These are phyloP conservation scores for Tieghemostelium lacteum DNA, from an alignment of 78 protist genomes.

Conservation along the genomic window DNA sequence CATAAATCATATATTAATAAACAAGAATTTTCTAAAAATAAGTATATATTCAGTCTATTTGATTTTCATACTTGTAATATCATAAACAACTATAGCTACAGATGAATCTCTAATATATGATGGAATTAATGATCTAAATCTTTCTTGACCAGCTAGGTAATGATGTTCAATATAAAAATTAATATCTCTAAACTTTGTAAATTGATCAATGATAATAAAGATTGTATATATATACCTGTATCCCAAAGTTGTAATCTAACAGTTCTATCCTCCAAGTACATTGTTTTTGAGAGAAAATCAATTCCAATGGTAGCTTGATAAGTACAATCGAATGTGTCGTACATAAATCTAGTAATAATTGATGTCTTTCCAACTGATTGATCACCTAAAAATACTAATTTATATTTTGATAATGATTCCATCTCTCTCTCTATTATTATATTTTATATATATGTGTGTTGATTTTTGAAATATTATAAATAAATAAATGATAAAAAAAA, in stretches of 20 bases:
- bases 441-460: too few relatives aligned
- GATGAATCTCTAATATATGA: slow-evolving; percentile 97
- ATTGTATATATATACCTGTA: slow-evolving; percentile 95
- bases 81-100: slow-evolving; percentile 98
- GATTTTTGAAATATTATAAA: too few relatives aligned
- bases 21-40: neutral
- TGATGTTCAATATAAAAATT: neutral
- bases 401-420: slow-evolving; percentile 84
- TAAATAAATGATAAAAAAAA: too few relatives aligned
- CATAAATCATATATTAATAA: neutral
- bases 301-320: slow-evolving; percentile 99
- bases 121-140: slow-evolving; percentile 97
- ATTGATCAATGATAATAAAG: slow-evolving; percentile 35
- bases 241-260: slow-evolving; percentile 99
- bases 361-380: slow-evolving; percentile 92
- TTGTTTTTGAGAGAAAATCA: slow-evolving; percentile 96
- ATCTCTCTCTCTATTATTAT: too few relatives aligned
- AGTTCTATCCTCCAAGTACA: slow-evolving; percentile 96
- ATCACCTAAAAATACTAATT: slow-evolving; percentile 83
- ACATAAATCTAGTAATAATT: slow-evolving; percentile 98
- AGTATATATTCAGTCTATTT: too few relatives aligned
- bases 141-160: slow-evolving; percentile 88
- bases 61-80: slow-evolving; percentile 96
- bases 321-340: slow-evolving; percentile 96
- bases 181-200: neutral